Percentiles rank a stretch among this genome's conserved stretches.
Evolutionary conservation across 1,139 yeast species (phyloP).

Genomic region (Taiozyma sp.): DNA sequence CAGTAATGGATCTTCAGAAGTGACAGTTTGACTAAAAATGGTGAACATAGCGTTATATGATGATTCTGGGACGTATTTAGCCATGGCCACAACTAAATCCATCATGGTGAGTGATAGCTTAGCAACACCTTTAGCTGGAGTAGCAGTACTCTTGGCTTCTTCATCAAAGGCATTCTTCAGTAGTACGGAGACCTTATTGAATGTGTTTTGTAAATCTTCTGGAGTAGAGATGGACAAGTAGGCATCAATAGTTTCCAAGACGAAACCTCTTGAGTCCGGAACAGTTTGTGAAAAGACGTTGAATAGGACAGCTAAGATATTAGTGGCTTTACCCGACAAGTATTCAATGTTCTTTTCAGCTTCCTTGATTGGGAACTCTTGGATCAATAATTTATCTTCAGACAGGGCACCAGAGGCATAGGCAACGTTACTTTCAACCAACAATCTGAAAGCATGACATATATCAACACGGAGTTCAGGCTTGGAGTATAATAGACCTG

Average conservation of each 20-base stretch:
- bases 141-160: constrained; percentile 32
- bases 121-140: constrained; percentile 34
- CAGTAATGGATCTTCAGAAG: constrained; percentile 54
- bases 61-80: constrained; percentile 68
- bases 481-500: constrained; percentile 69
- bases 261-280: constrained; percentile 77
- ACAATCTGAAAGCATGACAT: constrained; percentile 72
- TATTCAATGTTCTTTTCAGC: constrained; percentile 56
- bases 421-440: constrained; percentile 72
- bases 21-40: constrained; percentile 68
- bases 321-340: constrained; percentile 60
- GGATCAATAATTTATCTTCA: constrained; percentile 51
- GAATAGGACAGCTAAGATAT: constrained; percentile 79
- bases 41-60: constrained; percentile 71
- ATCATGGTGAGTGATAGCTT: constrained; percentile 77
- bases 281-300: constrained; percentile 85
- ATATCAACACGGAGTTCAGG: constrained; percentile 72
- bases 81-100: constrained; percentile 85
- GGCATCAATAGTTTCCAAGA: constrained; percentile 79
- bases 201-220: constrained; percentile 65
- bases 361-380: constrained; percentile 51
- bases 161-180: constrained; percentile 72
- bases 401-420: constrained; percentile 55
- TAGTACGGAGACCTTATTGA: constrained; percentile 78
- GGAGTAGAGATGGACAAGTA: constrained; percentile 67